Evolutionary conservation across 225 moss, liverwort and hornwort species (phyloP).

Genomic region (Physcomitrellopsis africana): DNA sequence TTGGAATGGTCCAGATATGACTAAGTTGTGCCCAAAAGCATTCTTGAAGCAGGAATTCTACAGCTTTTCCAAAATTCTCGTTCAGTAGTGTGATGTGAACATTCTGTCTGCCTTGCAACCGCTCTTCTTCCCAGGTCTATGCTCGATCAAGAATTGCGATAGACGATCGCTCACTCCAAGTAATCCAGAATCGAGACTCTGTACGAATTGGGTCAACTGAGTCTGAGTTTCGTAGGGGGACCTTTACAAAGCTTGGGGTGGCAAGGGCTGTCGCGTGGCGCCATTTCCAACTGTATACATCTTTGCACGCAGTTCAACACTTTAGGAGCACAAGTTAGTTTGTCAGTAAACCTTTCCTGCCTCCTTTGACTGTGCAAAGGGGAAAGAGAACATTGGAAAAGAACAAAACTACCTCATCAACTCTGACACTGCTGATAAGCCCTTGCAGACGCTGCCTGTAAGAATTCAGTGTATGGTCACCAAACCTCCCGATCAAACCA

Average conservation of each 20-base stretch:
- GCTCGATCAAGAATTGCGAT: too few species aligned
- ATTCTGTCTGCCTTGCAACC: too few species aligned
- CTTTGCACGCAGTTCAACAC: constrained; percentile 25
- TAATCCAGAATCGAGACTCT: too few species aligned
- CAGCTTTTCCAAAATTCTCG: too few species aligned
- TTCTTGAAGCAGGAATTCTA: background rate
- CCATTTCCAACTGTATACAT: constrained; percentile 6
- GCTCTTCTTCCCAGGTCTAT: too few species aligned
- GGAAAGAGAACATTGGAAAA: constrained; percentile 1
- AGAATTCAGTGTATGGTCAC: background rate
- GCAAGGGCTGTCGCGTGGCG: constrained; percentile 26
- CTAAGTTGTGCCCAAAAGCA: background rate
- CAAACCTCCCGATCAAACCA: background rate
- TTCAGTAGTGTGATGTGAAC: too few species aligned
- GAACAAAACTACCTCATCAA: background rate
- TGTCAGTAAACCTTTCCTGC: constrained; percentile 33
- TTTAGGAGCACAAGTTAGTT: constrained; percentile 34
- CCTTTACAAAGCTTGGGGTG: constrained; percentile 20
- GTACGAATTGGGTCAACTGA: too few species aligned
- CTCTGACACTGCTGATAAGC: background rate
- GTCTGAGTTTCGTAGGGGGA: background rate
- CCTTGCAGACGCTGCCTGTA: background rate
- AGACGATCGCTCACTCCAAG: too few species aligned
- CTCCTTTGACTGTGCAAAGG: constrained; percentile 41
- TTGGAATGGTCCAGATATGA: too few species aligned